phyloP scores from a whole-genome alignment of 257 asterid genomes.

The Phtheirospermum japonicum region DNA sequence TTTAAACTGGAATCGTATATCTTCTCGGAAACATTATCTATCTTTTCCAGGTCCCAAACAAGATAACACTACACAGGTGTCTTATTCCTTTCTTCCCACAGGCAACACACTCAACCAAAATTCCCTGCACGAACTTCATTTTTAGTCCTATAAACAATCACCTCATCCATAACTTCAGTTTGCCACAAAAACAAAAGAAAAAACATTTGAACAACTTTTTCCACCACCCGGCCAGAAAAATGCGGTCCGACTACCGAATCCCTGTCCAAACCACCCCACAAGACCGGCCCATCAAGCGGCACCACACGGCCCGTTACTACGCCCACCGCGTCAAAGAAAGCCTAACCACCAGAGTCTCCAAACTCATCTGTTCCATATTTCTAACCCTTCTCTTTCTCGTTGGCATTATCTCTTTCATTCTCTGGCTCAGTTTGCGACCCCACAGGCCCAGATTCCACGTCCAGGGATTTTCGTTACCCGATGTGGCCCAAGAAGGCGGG shows the following conservation, averaged over 20 bases:
- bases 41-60: background rate
- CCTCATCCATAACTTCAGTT: background rate
- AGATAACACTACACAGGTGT: background rate
- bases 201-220: background rate
- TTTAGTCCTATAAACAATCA: background rate
- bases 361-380: conserved; percentile 64
- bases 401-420: conserved; percentile 69
- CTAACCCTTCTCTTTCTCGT: conserved; percentile 52
- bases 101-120: conserved; percentile 28
- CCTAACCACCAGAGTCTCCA: conserved; percentile 67
- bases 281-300: conserved; percentile 45
- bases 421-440: conserved; percentile 89
- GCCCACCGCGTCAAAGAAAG: conserved; percentile 82
- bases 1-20: background rate
- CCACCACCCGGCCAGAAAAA: background rate
- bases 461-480: conserved; percentile 58
- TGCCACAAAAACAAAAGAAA: background rate
- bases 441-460: conserved; percentile 78
- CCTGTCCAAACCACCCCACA: conserved; percentile 38
- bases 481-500: conserved; percentile 36
- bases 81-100: conserved; percentile 49
- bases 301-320: conserved; percentile 70
- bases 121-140: conserved; percentile 7
- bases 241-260: conserved; percentile 30
- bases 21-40: background rate